Percentiles rank a stretch among this genome's conserved stretches.
Evolutionary conservation across 805 yeast species (phyloP).

Genomic region (Kregervanrija pseudodelftensis): DNA sequence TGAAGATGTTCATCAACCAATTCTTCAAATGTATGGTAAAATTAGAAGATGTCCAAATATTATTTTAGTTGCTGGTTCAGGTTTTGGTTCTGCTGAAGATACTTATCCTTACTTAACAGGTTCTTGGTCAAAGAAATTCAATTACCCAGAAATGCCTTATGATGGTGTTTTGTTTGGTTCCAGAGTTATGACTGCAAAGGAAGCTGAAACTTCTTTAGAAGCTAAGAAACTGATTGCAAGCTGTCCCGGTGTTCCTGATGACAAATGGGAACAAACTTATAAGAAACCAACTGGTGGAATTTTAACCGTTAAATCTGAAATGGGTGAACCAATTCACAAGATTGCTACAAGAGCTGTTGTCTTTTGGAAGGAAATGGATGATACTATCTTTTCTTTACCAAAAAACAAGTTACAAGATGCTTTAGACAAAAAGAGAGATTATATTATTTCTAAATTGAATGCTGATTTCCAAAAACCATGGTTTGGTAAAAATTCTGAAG

Average conservation of each 20-base stretch:
- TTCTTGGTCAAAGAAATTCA: constrained; percentile 81
- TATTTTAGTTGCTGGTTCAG: constrained; percentile 92
- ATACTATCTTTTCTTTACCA: constrained; percentile 85
- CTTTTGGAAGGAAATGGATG: constrained; percentile 97
- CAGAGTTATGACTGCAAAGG: constrained; percentile 95
- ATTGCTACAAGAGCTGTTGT: constrained; percentile 96
- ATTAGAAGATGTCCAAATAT: constrained; percentile 89
- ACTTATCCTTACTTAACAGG: constrained; percentile 98
- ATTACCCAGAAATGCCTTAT: constrained; percentile 98
- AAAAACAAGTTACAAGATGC: constrained; percentile 81
- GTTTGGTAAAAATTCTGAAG: constrained; percentile 76
- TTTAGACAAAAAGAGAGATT: constrained; percentile 73
- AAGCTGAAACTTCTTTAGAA: constrained; percentile 86
- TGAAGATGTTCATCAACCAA: constrained; percentile 98
- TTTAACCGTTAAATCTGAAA: constrained; percentile 92
- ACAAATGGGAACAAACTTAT: constrained; percentile 90
- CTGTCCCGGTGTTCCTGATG: constrained; percentile 85
- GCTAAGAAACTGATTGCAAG: constrained; percentile 89
- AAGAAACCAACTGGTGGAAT: constrained; percentile 96
- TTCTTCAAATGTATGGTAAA: constrained; percentile 90
- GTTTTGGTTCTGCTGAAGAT: constrained; percentile 95
- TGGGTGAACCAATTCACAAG: constrained; percentile 99
- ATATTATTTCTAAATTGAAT: constrained; percentile 78
- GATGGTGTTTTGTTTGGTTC: constrained; percentile 97
- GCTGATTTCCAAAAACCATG: constrained; percentile 97